These are phyloP conservation scores for Solanum boliviense DNA, from an alignment of 257 asterid genomes.

Conservation along the genomic window DNA sequence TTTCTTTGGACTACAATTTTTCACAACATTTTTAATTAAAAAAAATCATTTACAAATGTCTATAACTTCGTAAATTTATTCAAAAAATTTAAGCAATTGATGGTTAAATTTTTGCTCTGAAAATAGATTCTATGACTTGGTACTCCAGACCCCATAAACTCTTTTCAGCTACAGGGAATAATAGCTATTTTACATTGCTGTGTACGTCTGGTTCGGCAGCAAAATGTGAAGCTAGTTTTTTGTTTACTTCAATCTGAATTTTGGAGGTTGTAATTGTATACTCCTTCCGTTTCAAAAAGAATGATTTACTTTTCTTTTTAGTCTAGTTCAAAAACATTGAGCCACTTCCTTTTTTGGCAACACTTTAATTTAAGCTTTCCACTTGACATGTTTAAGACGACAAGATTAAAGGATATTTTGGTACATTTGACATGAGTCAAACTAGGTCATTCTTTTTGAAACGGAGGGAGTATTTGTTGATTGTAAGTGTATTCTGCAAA, in stretches of 20 bases:
- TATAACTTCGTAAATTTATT: background rate
- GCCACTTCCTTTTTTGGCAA: background rate
- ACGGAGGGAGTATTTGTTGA: background rate
- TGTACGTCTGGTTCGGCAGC: background rate
- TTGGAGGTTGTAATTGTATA: background rate
- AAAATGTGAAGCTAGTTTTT: background rate
- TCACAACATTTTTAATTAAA: background rate
- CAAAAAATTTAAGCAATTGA: background rate
- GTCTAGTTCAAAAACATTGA: background rate
- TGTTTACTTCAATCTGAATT: background rate
- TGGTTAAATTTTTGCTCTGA: background rate
- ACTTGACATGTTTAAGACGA: background rate
- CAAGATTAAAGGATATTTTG: background rate
- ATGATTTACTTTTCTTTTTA: background rate
- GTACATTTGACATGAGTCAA: too few species aligned
- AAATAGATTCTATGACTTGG: background rate
- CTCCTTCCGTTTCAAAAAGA: background rate
- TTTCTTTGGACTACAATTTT: background rate
- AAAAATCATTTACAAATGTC: background rate
- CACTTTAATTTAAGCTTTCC: background rate
- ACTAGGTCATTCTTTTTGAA: background rate
- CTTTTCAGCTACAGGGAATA: background rate
- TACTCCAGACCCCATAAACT: background rate
- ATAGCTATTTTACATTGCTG: background rate
- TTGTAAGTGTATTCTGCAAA: background rate